Evolutionary conservation across 2,329 filamentous ascomycete genomes (phyloP).

Genomic region (Plectosphaerella sp.): DNA sequence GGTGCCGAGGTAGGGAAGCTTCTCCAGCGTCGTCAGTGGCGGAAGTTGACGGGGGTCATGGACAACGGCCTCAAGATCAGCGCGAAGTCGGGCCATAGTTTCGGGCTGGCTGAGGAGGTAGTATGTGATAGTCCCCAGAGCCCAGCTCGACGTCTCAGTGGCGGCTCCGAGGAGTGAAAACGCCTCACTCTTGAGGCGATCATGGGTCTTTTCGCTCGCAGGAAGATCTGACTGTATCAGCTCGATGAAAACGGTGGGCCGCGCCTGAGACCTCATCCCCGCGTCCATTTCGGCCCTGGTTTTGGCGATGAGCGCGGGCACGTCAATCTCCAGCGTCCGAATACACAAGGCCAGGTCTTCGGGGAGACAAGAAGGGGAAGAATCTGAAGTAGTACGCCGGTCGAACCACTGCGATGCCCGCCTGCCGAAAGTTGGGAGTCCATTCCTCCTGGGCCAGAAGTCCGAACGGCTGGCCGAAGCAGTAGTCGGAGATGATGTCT

Average conservation of each 20-base stretch:
- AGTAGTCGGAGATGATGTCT: constrained; percentile 31
- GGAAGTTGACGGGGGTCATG: background rate
- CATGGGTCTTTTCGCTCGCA: background rate
- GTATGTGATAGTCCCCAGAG: constrained; percentile 17
- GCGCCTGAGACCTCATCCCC: constrained; percentile 2
- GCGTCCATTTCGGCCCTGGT: constrained; percentile 3
- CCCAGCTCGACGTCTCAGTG: constrained; percentile 2
- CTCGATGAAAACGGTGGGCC: constrained; percentile 11
- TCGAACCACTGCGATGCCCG: background rate
- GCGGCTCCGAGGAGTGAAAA: background rate
- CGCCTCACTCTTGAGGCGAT: background rate
- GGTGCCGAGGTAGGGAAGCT: constrained; percentile 29
- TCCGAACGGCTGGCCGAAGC: constrained; percentile 31
- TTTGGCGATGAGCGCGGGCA: constrained; percentile 2
- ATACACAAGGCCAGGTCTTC: constrained; percentile 3
- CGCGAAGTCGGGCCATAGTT: constrained; percentile 19
- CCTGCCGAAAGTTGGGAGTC: constrained; percentile 25
- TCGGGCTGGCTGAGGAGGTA: constrained; percentile 27
- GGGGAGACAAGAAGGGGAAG: constrained; percentile 3
- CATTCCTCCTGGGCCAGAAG: constrained; percentile 25
- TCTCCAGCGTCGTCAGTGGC: constrained; percentile 25
- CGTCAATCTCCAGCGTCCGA: constrained; percentile 3
- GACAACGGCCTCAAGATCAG: constrained; percentile 13
- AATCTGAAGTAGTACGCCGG: background rate
- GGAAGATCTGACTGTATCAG: constrained; percentile 12